Evolutionary conservation across 2,329 filamentous ascomycete genomes (phyloP), one percentile per base, ranked within the genome.

Genomic region (Claviceps purpurea): DNA sequence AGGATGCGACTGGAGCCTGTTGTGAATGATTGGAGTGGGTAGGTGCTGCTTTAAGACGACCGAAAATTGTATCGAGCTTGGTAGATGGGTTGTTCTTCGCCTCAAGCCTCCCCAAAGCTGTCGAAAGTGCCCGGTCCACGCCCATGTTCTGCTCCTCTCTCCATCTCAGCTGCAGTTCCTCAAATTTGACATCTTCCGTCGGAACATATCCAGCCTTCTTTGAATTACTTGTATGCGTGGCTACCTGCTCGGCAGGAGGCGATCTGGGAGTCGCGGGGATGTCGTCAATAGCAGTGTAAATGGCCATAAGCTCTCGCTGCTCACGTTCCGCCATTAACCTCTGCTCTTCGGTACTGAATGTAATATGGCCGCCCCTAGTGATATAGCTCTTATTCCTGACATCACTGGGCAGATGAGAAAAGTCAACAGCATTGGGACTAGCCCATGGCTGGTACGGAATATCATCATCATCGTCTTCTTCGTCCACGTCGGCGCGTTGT

Each of bases 391-490:
- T 70, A 47, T 68, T 66, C 30, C 71, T 69, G 49, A 68, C 66
- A 8, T 73, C 69, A 5, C 72, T 66, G 2, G 74, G 66, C 10
- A 82, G 67, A 16, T 62, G 58, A 2, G 70, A 64, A 54, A 81
- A 73, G 60, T 79, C 70, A 13, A 74, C 68, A 1, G 64, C 58
- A 14, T 65, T 63, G 1, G 76, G 77, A 22, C 73, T 70, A 42
- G 70, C 62, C 74, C 81, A 79, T 49, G 77, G 69, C 50, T 73
- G 70, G 52, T 78, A 73, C 5, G 73, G 72, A 47, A 74, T 61
- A 51, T 79, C 77, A 24, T 78, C 76, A 1, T 84, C 79, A 11
- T 82, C 76, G 0, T 82, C 77, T 2, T 79, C 77, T 45, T 73
- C 70, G 30, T 73, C 72, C 7, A 73, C 69, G 46, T 63, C 56